phyloP scores from a whole-genome alignment of 2,329 filamentous ascomycete genomes.

The Colletotrichum gigasporum region DNA sequence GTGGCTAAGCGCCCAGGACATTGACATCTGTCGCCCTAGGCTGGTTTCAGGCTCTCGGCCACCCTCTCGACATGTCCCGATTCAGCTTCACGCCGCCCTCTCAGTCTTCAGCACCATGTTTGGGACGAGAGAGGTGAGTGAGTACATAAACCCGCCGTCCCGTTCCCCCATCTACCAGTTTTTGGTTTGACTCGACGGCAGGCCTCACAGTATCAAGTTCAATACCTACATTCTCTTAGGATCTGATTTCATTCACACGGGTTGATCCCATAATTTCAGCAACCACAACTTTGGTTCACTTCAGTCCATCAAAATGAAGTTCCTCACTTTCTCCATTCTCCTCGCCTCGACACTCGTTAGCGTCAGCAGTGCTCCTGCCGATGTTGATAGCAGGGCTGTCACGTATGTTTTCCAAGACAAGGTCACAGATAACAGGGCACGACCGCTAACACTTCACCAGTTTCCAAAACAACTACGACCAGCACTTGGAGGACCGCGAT shows the following conservation, averaged over 20 bases:
- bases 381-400: conserved; percentile 28
- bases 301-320: conserved; percentile 31
- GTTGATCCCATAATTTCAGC: background rate
- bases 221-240: conserved; percentile 27
- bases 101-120: background rate
- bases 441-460: background rate
- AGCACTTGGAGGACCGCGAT: conserved; percentile 19
- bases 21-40: conserved; percentile 20
- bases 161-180: background rate
- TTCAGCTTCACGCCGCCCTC: conserved; percentile 16
- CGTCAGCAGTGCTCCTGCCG: conserved; percentile 29
- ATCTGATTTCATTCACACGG: background rate
- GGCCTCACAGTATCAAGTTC: conserved; percentile 19
- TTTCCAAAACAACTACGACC: conserved; percentile 13
- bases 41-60: conserved; percentile 24
- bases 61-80: conserved; percentile 18
- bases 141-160: conserved; percentile 13
- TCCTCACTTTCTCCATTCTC: conserved; percentile 20
- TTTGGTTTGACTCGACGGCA: conserved; percentile 13
- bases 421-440: background rate
- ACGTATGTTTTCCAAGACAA: background rate
- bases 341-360: conserved; percentile 29
- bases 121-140: conserved; percentile 1
- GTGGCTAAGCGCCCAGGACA: conserved; percentile 22
- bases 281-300: conserved; percentile 10